A percentile compares a stretch with the other conserved stretches of the same genome.
Evolutionary conservation across 805 yeast genomes (phyloP).

Genomic region (Nakazawaea ishiwadae): DNA sequence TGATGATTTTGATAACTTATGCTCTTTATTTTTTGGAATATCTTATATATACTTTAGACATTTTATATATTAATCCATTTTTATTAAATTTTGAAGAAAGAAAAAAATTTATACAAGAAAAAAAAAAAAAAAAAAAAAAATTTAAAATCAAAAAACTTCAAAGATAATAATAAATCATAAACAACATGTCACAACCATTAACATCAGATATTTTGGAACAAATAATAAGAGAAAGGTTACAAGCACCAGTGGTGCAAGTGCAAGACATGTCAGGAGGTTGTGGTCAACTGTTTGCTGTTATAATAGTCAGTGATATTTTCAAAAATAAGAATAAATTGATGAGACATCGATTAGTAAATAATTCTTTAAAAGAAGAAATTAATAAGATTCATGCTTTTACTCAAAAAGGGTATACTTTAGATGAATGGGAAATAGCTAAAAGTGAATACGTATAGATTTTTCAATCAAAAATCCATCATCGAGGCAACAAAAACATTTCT

Average conservation of each 20-base stretch:
- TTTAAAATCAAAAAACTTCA: no score
- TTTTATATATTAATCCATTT: no score
- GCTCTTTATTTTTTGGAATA: no score
- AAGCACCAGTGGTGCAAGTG: slow-evolving; percentile 63
- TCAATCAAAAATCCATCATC: not conserved
- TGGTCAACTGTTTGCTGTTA: slow-evolving; percentile 95
- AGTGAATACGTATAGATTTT: slow-evolving; percentile 2
- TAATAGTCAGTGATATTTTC: slow-evolving; percentile 71
- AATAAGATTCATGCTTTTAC: slow-evolving; percentile 91
- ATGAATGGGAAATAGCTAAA: slow-evolving; percentile 62
- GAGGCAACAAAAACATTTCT: not conserved
- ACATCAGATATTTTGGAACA: slow-evolving; percentile 36
- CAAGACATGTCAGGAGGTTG: slow-evolving; percentile 89
- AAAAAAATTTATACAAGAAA: no score
- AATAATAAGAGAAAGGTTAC: slow-evolving; percentile 50
- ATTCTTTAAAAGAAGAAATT: slow-evolving; percentile 76
- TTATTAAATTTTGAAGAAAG: no score
- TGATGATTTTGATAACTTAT: no score
- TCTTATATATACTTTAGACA: no score
- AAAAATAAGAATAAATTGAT: slow-evolving; percentile 77
- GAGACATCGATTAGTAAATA: slow-evolving; percentile 85
- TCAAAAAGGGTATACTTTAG: slow-evolving; percentile 82
- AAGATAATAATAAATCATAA: not conserved
- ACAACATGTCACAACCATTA: slow-evolving; percentile 13
- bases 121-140: no score